Evolutionary conservation across 2,329 filamentous ascomycete species (phyloP).

Genomic region (Fusarium sp.): DNA sequence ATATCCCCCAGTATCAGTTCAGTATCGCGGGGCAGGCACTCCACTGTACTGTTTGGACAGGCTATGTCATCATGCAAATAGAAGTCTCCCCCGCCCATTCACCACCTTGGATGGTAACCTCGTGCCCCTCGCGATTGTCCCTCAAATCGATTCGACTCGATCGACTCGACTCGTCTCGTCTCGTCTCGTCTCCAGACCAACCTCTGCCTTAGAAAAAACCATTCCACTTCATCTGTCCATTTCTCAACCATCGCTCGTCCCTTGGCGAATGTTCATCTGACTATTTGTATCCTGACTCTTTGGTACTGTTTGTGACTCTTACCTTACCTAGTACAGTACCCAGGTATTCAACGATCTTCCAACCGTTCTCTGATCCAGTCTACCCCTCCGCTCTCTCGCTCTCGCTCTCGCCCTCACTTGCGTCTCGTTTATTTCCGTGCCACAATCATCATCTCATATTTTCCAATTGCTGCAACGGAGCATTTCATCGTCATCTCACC

Average conservation of each 20-base stretch:
- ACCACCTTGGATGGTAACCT: constrained; percentile 28
- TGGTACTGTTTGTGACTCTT: constrained; percentile 14
- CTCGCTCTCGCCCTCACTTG: background rate
- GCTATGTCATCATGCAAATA: constrained; percentile 41
- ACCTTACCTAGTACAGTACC: background rate
- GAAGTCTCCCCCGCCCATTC: constrained; percentile 30
- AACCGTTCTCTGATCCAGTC: constrained; percentile 8
- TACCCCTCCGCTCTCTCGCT: constrained; percentile 8
- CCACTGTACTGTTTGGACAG: constrained; percentile 9
- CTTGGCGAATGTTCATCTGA: constrained; percentile 31
- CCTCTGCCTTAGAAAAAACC: constrained; percentile 32
- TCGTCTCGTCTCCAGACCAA: constrained; percentile 32
- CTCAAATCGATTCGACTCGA: background rate
- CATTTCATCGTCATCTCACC: constrained; percentile 6
- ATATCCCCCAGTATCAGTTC: background rate
- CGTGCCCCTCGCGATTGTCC: constrained; percentile 35
- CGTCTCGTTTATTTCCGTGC: constrained; percentile 16
- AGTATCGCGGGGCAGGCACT: constrained; percentile 36
- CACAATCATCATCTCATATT: constrained; percentile 17
- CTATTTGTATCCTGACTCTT: constrained; percentile 20
- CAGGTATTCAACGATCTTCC: constrained; percentile 17
- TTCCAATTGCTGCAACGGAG: constrained; percentile 18
- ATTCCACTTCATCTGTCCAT: constrained; percentile 36
- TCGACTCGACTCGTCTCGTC: background rate
- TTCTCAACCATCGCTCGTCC: constrained; percentile 11